Conservation (phyloP, 768 basidiomycete genomes). For the Trametes elegans region DNA sequence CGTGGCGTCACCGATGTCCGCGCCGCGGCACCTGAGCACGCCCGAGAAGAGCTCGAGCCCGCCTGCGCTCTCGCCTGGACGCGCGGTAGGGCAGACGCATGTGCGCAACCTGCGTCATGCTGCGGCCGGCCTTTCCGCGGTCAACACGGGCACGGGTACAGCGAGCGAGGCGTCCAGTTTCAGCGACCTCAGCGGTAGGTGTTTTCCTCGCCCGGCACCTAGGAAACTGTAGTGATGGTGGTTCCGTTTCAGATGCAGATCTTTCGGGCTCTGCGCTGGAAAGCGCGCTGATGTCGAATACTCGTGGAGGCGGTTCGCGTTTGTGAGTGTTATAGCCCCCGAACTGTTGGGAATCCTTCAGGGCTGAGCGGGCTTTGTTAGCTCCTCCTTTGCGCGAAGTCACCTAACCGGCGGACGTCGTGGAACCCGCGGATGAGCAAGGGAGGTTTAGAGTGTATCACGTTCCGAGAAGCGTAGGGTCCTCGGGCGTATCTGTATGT, state of each 20-base stretch:
- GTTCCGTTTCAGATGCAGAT: slow-evolving; percentile 52
- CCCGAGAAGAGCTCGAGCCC: slow-evolving; percentile 61
- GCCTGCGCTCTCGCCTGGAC: slow-evolving; percentile 54
- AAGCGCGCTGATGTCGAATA: slow-evolving; percentile 77
- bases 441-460: no score
- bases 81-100: slow-evolving; percentile 45
- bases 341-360: neutral
- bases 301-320: slow-evolving; percentile 61
- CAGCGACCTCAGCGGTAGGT: slow-evolving; percentile 81
- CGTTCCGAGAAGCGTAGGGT: no score
- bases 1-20: slow-evolving; percentile 13
- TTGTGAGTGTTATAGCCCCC: slow-evolving; percentile 51
- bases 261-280: slow-evolving; percentile 78
- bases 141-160: slow-evolving; percentile 60
- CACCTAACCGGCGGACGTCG: slow-evolving; percentile 14
- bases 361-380: slow-evolving; percentile 7
- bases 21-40: slow-evolving; percentile 35
- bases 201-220: neutral
- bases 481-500: neutral
- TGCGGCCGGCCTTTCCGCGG: slow-evolving; percentile 40
- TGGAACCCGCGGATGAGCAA: slow-evolving; percentile 10
- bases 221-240: neutral
- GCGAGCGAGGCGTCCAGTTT: slow-evolving; percentile 78
- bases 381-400: slow-evolving; percentile 27
- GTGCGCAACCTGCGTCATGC: slow-evolving; percentile 4